These are phyloP conservation scores for Clonostachys byssicola DNA, from an alignment of 2,329 filamentous ascomycete species.

Conservation along the genomic window DNA sequence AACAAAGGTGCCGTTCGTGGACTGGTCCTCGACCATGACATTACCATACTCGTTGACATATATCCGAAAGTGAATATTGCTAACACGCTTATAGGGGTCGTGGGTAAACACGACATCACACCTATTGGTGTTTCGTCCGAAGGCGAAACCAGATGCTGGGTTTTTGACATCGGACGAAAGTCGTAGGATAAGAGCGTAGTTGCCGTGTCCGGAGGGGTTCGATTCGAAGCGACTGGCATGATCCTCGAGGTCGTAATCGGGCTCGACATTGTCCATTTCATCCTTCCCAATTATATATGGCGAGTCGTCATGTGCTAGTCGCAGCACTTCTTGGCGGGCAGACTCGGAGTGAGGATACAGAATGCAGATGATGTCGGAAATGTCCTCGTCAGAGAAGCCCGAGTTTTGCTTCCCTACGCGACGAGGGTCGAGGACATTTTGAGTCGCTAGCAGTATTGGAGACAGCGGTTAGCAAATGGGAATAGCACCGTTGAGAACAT, in stretches of 20 bases:
- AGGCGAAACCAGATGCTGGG: constrained; percentile 71
- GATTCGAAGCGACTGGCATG: constrained; percentile 38
- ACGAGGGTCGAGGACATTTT: constrained; percentile 76
- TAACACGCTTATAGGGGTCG: constrained; percentile 70
- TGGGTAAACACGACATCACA: constrained; percentile 71
- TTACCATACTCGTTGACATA: constrained; percentile 82
- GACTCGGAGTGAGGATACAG: constrained; percentile 73
- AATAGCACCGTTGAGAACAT: not conserved
- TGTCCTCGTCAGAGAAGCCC: constrained; percentile 75
- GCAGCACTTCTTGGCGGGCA: constrained; percentile 66
- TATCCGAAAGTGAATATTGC: constrained; percentile 95
- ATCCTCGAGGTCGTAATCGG: constrained; percentile 48
- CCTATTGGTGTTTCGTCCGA: constrained; percentile 69
- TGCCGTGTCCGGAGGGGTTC: constrained; percentile 41
- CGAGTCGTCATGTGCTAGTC: constrained; percentile 40
- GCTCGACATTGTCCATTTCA: constrained; percentile 42
- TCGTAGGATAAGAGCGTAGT: constrained; percentile 72
- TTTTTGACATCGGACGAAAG: constrained; percentile 72
- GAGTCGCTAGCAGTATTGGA: constrained; percentile 54
- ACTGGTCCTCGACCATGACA: constrained; percentile 89
- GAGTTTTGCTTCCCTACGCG: constrained; percentile 77
- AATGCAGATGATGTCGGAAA: constrained; percentile 85
- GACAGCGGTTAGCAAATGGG: constrained; percentile 7
- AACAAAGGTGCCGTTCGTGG: constrained; percentile 92
- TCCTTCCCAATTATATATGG: constrained; percentile 45